Evolutionary conservation across 805 yeast genomes (phyloP).

Genomic region (Starmerella potacharoeniae): DNA sequence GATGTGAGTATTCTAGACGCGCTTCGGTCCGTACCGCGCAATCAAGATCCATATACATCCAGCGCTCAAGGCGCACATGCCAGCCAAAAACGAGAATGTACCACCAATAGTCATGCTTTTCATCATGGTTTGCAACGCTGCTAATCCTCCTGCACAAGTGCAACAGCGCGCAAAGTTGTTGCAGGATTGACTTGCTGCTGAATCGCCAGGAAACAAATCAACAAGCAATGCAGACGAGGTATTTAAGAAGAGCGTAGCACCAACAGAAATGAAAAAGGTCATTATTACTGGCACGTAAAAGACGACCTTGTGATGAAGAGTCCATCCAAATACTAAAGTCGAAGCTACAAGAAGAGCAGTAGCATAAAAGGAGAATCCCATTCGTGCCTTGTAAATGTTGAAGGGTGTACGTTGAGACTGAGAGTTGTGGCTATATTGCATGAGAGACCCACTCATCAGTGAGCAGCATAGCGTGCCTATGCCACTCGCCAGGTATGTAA

Average conservation of each 20-base stretch:
- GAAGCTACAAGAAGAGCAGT: constrained; percentile 34
- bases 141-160: constrained; percentile 60
- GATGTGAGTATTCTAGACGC: not conserved
- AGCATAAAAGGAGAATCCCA: constrained; percentile 38
- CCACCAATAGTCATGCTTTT: constrained; percentile 56
- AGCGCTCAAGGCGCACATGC: constrained; percentile 23
- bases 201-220: constrained; percentile 59
- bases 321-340: constrained; percentile 61
- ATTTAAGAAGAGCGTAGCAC: constrained; percentile 48
- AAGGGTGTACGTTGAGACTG: constrained; percentile 20
- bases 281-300: constrained; percentile 48
- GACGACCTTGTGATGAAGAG: constrained; percentile 39
- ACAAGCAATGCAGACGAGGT: constrained; percentile 55
- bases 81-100: constrained; percentile 61
- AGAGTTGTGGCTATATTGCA: constrained; percentile 42
- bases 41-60: constrained; percentile 12
- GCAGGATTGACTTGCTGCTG: constrained; percentile 66
- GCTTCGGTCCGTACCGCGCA: constrained; percentile 9
- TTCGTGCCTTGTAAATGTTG: constrained; percentile 41
- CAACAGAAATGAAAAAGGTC: constrained; percentile 45
- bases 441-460: constrained; percentile 42
- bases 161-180: constrained; percentile 63
- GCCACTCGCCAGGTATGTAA: constrained; percentile 67
- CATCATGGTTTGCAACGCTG: constrained; percentile 53
- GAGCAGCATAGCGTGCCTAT: constrained; percentile 53